Evolutionary conservation across 164 flowering plant species (phyloP).

Genomic region (Tetracentron sinense): DNA sequence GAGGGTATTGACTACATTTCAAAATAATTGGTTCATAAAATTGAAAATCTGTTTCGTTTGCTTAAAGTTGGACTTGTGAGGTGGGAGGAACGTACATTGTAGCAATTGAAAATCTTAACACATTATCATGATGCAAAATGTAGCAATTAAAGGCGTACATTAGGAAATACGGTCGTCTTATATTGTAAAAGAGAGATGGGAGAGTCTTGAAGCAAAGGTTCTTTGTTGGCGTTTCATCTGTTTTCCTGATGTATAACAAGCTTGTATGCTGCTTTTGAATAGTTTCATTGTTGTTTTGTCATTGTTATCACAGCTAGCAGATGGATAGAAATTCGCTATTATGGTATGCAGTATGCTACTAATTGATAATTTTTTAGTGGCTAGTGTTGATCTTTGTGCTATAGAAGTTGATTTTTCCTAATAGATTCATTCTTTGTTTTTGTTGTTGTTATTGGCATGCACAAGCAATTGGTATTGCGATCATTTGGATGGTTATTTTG

Average conservation of each 20-base stretch:
- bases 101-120: no score
- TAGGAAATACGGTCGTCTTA: neutral
- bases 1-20: no score
- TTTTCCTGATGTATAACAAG: neutral
- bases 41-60: no score
- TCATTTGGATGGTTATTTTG: neutral
- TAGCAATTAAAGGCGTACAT: neutral
- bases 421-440: neutral
- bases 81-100: no score
- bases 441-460: neutral
- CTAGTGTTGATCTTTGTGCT: neutral
- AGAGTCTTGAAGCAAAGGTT: neutral
- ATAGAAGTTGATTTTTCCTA: neutral
- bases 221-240: neutral
- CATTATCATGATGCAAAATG: neutral
- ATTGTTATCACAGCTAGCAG: neutral
- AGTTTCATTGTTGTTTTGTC: no score
- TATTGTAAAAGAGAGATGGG: neutral
- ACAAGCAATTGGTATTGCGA: neutral
- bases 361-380: neutral
- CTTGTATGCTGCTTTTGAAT: no score
- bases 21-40: no score
- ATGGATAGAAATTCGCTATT: neutral
- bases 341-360: neutral
- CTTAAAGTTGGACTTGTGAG: no score